Evolutionary conservation across 768 basidiomycete species (phyloP).

Genomic region (Lactarius vividus): DNA sequence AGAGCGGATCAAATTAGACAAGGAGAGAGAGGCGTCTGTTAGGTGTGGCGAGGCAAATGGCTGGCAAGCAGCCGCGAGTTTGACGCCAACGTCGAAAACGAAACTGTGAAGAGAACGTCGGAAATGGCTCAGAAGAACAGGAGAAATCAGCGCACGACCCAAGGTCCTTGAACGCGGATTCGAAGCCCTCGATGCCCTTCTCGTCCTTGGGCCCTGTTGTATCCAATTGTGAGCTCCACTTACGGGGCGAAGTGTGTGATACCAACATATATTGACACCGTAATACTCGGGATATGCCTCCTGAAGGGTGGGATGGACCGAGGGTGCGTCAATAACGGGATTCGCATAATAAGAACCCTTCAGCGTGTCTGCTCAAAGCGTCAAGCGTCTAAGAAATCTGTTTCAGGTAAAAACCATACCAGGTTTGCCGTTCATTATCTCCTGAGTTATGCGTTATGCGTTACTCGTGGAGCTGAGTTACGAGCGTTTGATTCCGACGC

Average conservation of each 20-base stretch:
- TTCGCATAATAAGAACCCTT: conserved; percentile 97
- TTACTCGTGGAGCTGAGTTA: conserved; percentile 1
- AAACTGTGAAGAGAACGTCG: conserved; percentile 44
- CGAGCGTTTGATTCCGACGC: conserved; percentile 13
- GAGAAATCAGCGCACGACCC: conserved; percentile 48
- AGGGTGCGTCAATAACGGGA: conserved; percentile 64
- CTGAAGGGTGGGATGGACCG: conserved; percentile 55
- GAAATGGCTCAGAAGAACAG: conserved; percentile 14
- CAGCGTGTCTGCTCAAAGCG: conserved; percentile 54
- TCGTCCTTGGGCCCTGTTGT: conserved; percentile 59
- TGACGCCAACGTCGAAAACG: conserved; percentile 77
- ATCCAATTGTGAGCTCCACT: neutral
- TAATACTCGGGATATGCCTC: conserved; percentile 79
- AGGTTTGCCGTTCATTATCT: conserved; percentile 94
- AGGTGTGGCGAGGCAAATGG: conserved; percentile 75
- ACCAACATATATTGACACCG: conserved; percentile 79
- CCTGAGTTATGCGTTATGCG: conserved; percentile 41
- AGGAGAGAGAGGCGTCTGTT: conserved; percentile 61
- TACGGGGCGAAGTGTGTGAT: neutral
- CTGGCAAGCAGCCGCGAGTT: conserved; percentile 86
- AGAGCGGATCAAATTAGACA: conserved; percentile 66
- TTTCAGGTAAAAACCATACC: conserved; percentile 39
- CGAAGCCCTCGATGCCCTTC: conserved; percentile 67
- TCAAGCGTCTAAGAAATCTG: neutral
- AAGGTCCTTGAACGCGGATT: conserved; percentile 83